A percentile compares a stretch with the other conserved stretches of the same genome.
Evolutionary conservation across 2,329 filamentous ascomycete species (phyloP).

Genomic region (Colletotrichum somersetense): DNA sequence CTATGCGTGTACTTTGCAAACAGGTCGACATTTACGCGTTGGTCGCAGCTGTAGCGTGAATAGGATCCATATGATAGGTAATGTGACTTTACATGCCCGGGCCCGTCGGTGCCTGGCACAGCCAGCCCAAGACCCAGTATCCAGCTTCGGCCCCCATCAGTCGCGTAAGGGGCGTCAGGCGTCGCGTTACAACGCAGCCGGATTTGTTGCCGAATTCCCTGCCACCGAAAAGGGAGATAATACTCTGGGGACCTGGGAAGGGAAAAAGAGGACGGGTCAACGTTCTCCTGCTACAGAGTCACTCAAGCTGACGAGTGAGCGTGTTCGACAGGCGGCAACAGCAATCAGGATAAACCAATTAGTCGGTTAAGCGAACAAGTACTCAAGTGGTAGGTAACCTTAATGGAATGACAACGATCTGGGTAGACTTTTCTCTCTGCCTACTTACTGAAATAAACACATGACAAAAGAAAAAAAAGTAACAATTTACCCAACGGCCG

Average conservation of each 20-base stretch:
- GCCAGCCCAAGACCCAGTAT: neutral
- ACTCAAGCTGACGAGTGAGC: too few species aligned
- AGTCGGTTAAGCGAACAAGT: neutral
- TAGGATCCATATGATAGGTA: neutral
- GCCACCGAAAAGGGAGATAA: neutral
- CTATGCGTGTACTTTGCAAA: neutral
- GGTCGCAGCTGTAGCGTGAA: neutral
- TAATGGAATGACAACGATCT: neutral
- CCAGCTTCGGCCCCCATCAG: neutral
- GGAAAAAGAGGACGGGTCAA: neutral
- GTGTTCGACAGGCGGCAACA: neutral
- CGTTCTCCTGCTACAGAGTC: neutral
- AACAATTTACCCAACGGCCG: neutral
- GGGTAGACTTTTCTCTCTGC: too few species aligned
- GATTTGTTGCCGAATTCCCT: neutral
- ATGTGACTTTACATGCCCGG: neutral
- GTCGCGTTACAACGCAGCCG: neutral
- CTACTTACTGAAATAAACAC: too few species aligned
- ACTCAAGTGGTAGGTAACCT: too few species aligned
- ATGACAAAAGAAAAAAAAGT: too few species aligned
- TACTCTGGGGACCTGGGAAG: neutral
- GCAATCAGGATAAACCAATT: neutral
- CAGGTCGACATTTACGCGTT: neutral
- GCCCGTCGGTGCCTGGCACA: neutral
- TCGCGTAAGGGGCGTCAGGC: neutral